Percentiles rank a stretch among this genome's conserved stretches.
phyloP scores from a whole-genome alignment of 768 basidiomycete species.

The Russula abietina region DNA sequence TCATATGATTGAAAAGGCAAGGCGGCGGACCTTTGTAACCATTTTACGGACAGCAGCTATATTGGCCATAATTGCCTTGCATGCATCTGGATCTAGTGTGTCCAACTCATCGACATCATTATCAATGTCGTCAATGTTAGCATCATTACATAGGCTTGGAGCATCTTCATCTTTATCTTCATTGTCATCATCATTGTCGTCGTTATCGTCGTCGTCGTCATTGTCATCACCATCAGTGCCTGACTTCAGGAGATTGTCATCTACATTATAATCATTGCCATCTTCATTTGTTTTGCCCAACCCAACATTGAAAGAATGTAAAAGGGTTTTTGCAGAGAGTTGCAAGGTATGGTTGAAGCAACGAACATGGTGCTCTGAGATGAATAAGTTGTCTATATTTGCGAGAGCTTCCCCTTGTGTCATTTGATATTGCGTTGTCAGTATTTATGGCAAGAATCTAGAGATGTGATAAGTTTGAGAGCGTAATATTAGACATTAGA shows the following conservation, averaged over 20 bases:
- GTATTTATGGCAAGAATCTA: constrained; percentile 34
- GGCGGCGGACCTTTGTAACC: neutral
- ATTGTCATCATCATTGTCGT: neutral
- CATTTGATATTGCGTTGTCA: constrained; percentile 29
- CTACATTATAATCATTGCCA: neutral
- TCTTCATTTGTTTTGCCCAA: neutral
- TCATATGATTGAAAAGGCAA: neutral
- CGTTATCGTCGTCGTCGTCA: too few relatives aligned
- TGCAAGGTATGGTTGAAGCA: constrained; percentile 1
- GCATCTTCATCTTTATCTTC: neutral
- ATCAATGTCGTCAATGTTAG: too few relatives aligned
- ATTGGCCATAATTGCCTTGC: neutral
- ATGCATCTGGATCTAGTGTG: neutral
- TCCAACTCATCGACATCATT: too few relatives aligned
- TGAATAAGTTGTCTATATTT: constrained; percentile 34
- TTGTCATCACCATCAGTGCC: too few relatives aligned
- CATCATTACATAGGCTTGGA: too few relatives aligned
- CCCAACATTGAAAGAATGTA: neutral
- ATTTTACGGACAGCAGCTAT: neutral
- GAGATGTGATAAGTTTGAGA: neutral
- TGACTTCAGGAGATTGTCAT: too few relatives aligned
- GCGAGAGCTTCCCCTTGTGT: constrained; percentile 22
- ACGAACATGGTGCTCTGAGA: neutral
- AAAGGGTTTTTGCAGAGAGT: neutral
- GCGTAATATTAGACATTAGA: neutral